These are phyloP conservation scores for grape (Vitis vinifera) DNA, from an alignment of 164 flowering plant genomes.

Conservation along the genomic window DNA sequence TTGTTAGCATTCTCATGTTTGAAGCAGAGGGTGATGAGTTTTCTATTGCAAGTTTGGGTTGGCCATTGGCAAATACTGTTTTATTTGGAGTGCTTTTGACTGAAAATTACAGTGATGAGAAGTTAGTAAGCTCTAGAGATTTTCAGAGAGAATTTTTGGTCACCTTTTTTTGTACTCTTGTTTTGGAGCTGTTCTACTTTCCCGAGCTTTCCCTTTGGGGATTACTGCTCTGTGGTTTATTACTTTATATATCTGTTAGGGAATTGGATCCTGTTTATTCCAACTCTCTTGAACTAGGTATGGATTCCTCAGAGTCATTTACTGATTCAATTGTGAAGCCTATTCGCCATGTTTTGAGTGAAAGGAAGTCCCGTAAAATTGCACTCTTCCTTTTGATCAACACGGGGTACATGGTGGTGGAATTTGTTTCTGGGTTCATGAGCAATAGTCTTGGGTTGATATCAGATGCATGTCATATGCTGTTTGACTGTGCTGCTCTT, in stretches of 20 bases:
- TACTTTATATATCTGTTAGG: constrained; percentile 71
- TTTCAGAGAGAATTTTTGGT: constrained; percentile 63
- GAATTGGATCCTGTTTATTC: constrained; percentile 47
- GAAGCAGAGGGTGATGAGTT: constrained; percentile 42
- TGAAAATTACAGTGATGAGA: constrained; percentile 72
- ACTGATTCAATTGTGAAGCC: constrained; percentile 52
- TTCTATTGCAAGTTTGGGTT: constrained; percentile 52
- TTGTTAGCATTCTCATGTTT: constrained; percentile 48
- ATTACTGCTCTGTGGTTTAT: constrained; percentile 60
- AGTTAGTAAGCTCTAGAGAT: constrained; percentile 44
- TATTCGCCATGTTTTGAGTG: constrained; percentile 77
- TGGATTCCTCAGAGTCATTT: constrained; percentile 50
- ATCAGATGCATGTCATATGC: constrained; percentile 99
- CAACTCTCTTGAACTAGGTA: constrained; percentile 53
- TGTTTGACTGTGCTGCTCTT: constrained; percentile 98
- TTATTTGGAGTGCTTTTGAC: constrained; percentile 86
- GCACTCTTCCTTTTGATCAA: constrained; percentile 91
- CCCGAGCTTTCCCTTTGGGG: constrained; percentile 89
- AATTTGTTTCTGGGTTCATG: constrained; percentile 94
- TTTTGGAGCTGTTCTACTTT: constrained; percentile 80
- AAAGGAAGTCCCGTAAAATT: constrained; percentile 89
- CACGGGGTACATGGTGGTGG: constrained; percentile 91
- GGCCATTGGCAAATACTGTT: constrained; percentile 91
- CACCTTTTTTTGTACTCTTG: constrained; percentile 68
- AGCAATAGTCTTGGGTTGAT: constrained; percentile 98